Conservation (phyloP, 2,329 filamentous ascomycete species). For the Arthrinium phaeospermum region DNA sequence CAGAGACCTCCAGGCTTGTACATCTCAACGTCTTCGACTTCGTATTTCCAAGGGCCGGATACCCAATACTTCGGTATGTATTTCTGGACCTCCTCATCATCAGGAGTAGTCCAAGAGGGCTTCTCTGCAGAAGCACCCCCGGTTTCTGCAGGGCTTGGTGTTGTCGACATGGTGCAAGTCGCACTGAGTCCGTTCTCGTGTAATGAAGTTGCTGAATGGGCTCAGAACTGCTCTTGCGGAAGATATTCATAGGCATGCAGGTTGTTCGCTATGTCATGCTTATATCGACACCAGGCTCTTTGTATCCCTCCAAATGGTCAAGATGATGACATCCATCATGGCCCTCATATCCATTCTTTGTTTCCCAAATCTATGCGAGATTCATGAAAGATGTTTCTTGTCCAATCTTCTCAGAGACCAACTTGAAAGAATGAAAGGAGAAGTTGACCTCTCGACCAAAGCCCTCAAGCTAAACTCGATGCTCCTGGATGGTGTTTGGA, state of each 20-base stretch:
- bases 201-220: not conserved
- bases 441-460: too few relatives aligned
- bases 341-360: not conserved
- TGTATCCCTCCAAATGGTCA: not conserved
- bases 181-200: not conserved
- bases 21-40: conserved; percentile 23
- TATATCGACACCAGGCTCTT: not conserved
- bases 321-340: not conserved
- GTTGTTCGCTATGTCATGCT: not conserved
- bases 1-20: conserved; percentile 22
- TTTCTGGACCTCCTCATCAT: not conserved
- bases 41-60: not conserved
- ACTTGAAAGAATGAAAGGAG: too few relatives aligned
- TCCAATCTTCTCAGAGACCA: not conserved
- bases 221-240: too few relatives aligned
- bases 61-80: not conserved
- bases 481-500: too few relatives aligned
- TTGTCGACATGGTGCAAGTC: not conserved
- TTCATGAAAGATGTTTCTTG: not conserved
- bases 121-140: not conserved
- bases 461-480: too few relatives aligned
- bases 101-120: not conserved
- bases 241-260: not conserved
- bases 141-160: not conserved
- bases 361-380: not conserved